Base-by-base conservation (phyloP, 2,329 filamentous ascomycete species). In the Cyphellophora europaea region DNA sequence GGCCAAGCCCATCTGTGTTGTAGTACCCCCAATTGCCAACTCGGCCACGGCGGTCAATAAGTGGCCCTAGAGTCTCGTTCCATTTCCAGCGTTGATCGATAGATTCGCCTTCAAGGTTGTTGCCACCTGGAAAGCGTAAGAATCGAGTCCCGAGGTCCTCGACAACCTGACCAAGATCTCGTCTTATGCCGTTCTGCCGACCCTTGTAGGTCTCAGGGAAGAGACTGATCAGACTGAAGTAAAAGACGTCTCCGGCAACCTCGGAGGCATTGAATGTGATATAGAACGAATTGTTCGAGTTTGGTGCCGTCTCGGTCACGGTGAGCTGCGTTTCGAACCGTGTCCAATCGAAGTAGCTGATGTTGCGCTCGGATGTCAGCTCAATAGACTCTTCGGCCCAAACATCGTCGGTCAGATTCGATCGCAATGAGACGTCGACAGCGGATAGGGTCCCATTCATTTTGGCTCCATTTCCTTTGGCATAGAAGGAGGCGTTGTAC, bases 131-230 rank as follows among this genome's bases (percentile, higher is more conserved):
- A 42, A 71, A 69, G 2, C 67, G 61, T 6, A 71, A 55, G 49
- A 70, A 67, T 40, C 51, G 57, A 48, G 65, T 56, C 30, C 59
- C 59, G 40, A 65, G 50, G 28, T 55, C 60, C 18, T 53, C 52
- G 29, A 66, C 53, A 11, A 61, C 60, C 40, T 72, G 57, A 31
- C 65, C 66, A 29, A 72, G 54, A 37, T 72, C 69, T 21, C 61
- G 53, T 6, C 68, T 58, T 27, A 71, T 51, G 12, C 69, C 69
- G 45, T 73, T 72, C 34, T 61, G 59, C 12, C 68, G 58, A 40
- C 62, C 49, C 33, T 71, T 71, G 60, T 66, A 73, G 1, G 69
- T 73, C 4, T 68, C 67, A 2, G 67, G 67, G 52, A 72, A 73
- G 23, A 73, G 50, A 32, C 63, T 67, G 40, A 73, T 65, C 12